Conservation (phyloP, 1,284 basidiomycete species). For the Ganoderma boninense region DNA sequence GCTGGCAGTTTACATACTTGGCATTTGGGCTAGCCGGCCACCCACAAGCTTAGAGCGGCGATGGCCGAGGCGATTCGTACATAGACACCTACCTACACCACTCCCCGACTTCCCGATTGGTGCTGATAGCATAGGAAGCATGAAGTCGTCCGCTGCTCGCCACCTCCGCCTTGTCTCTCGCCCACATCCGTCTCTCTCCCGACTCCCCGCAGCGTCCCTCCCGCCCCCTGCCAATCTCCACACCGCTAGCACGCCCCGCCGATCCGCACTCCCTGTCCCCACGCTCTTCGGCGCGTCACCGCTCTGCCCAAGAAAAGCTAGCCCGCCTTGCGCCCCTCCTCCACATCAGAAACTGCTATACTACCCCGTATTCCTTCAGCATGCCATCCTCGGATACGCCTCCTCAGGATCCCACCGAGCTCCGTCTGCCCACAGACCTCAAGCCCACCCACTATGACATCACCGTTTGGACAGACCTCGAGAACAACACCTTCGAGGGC, state of each 20-base stretch:
- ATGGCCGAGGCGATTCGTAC: conserved; percentile 17
- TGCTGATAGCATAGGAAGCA: neutral
- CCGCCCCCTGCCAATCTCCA: neutral
- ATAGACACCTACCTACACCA: conserved; percentile 13
- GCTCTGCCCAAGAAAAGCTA: conserved; percentile 7
- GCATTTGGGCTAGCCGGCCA: neutral
- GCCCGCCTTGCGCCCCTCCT: conserved; percentile 16
- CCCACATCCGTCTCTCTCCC: neutral
- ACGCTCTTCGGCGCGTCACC: neutral
- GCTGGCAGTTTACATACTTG: neutral
- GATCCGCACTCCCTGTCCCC: neutral
- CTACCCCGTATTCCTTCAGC: conserved; percentile 17
- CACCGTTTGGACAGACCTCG: conserved; percentile 86
- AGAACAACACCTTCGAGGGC: conserved; percentile 79
- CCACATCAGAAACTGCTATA: conserved; percentile 21
- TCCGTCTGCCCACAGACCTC: conserved; percentile 81
- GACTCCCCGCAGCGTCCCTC: neutral
- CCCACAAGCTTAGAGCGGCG: neutral
- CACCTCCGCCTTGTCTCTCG: neutral
- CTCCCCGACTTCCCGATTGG: neutral
- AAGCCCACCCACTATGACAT: conserved; percentile 87
- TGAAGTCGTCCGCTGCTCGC: neutral
- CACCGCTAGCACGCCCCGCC: neutral
- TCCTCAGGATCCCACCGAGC: conserved; percentile 47
- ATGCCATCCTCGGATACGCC: conserved; percentile 24